Base-by-base conservation (phyloP, 352 stramenopile species). In the Globisporangium cederbergense region DNA sequence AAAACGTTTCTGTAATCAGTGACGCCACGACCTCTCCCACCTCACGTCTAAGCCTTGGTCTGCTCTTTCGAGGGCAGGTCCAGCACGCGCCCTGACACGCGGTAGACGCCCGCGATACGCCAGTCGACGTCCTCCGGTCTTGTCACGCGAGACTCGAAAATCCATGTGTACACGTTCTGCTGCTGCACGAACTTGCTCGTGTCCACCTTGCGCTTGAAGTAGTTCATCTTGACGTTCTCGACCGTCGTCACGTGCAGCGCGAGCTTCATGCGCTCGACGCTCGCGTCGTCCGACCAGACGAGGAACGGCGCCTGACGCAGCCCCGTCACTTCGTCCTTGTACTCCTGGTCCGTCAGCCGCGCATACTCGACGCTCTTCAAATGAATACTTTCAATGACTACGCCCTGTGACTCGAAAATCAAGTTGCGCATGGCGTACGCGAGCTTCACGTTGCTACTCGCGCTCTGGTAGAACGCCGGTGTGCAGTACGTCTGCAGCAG, bases 91-190 rank as follows among this genome's bases (percentile, higher is more conserved):
- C 54, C 36, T 9, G 56, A 62, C 25, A 62, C 28, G 28, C 42
- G 40, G 18, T 62, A 34, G 42, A 62, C 36, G 4, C n/a, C 56
- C 1, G 58, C 61, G 25, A 87, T 84, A 34, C 74, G 60, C 78
- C 78, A 87, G 59, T 87, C 78, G 28, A 84, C 61, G 62, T 87
- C 74, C 4, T 82, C 75, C 0, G 78, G 76, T 55, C 74, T 62
- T 7, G 75, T 87, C 30, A 87, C 78, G 3, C 75, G 53, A 11
- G 78, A 84, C 68, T 81, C 76, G 32, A 87, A 84, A 34, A 72
- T 61, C 71, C 68, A 84, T 22, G 16, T 13, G 34, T 56, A 58
- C 22, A 10, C 47, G 58, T 64, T 64, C 47, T 64, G 47, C 46
- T 64, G 46, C 50, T 58, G 32, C 46, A 58, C 58, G 16, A 57